Evolutionary conservation across 495 filamentous ascomycete species (phyloP).

Genomic region (Aspergillus funiculosus): DNA sequence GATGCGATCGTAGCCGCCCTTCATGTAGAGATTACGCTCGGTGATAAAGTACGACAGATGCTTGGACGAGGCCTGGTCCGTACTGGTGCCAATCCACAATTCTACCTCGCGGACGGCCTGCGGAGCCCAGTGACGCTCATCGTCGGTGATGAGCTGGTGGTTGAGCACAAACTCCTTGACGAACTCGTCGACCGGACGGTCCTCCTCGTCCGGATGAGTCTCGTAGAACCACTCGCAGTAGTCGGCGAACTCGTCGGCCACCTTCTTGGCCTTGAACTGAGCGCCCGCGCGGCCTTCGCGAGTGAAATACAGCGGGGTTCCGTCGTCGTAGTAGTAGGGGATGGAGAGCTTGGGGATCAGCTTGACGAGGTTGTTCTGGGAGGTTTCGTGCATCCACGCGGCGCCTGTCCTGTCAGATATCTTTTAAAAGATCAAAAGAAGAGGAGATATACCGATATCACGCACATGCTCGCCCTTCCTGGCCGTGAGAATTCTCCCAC

Average conservation of each 20-base stretch:
- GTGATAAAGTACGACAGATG: not conserved
- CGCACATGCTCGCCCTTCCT: no score
- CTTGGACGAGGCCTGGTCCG: not conserved
- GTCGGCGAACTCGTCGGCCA: not conserved
- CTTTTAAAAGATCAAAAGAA: no score
- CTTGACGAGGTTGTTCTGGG: not conserved
- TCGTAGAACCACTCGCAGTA: not conserved
- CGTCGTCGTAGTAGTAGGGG: not conserved
- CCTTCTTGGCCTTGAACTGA: not conserved
- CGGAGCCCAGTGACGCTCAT: not conserved
- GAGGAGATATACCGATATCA: no score
- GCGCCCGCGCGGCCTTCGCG: not conserved
- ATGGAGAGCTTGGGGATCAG: not conserved
- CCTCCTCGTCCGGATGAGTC: not conserved
- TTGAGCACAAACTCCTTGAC: not conserved
- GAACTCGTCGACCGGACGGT: not conserved
- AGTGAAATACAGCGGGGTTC: not conserved
- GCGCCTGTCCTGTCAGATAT: no score
- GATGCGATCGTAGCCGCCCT: not conserved
- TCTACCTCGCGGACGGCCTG: not conserved
- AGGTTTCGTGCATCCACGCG: not conserved
- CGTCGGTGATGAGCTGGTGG: not conserved
- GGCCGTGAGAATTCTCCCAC: conserved; percentile 39
- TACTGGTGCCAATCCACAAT: not conserved
- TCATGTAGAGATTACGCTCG: not conserved